Evolutionary conservation across 2,329 filamentous ascomycete species (phyloP).

Genomic region (Epicoccum nigrum): DNA sequence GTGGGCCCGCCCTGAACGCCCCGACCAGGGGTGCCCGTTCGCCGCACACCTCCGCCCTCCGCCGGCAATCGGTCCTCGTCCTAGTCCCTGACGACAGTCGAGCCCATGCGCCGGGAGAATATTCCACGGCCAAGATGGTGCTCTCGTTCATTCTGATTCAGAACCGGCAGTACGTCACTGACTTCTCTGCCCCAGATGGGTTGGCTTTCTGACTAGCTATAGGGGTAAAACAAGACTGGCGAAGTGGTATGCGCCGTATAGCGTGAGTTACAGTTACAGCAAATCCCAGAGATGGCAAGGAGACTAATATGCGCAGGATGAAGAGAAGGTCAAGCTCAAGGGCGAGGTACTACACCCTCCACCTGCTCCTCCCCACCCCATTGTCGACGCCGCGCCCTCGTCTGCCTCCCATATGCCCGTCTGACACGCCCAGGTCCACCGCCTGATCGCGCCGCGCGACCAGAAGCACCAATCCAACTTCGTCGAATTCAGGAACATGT

Average conservation of each 20-base stretch:
- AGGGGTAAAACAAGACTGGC: conserved; percentile 98
- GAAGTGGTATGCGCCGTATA: conserved; percentile 99
- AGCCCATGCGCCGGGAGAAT: conserved; percentile 17
- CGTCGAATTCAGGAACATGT: conserved; percentile 85
- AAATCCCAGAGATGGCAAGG: not conserved
- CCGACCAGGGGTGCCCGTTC: too few relatives aligned
- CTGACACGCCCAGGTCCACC: conserved; percentile 73
- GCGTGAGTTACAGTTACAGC: conserved; percentile 59
- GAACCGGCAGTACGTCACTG: conserved; percentile 73
- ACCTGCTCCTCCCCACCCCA: not conserved
- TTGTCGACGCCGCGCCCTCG: not conserved
- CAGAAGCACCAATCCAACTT: conserved; percentile 99
- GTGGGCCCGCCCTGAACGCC: too few relatives aligned
- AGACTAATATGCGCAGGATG: conserved; percentile 64
- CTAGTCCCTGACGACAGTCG: conserved; percentile 12
- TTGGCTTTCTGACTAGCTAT: conserved; percentile 16
- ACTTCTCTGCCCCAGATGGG: too few relatives aligned
- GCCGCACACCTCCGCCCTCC: conserved; percentile 4
- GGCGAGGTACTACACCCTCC: conserved; percentile 71
- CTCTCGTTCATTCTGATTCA: conserved; percentile 90
- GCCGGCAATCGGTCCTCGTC: not conserved
- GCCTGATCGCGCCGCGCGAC: conserved; percentile 94
- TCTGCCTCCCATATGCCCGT: not conserved
- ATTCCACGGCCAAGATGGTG: conserved; percentile 55
- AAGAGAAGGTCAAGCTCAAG: conserved; percentile 98